Percentiles rank a stretch among this genome's conserved stretches.
These are phyloP conservation scores for Paracoccidioides lutzii DNA, from an alignment of 2,329 filamentous ascomycete species.

Conservation along the genomic window DNA sequence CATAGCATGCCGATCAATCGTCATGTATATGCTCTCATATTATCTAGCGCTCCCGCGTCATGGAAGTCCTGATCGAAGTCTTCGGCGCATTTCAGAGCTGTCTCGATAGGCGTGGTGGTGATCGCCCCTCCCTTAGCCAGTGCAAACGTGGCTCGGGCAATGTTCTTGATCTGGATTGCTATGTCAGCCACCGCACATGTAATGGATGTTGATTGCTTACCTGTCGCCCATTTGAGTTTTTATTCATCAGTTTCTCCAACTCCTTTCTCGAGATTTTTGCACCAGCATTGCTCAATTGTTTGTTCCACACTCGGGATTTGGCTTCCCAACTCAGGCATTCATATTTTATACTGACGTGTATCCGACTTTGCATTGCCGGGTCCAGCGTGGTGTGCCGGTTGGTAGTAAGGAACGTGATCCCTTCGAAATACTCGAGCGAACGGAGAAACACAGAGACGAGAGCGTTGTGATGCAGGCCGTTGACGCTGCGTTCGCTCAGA, in stretches of 20 bases:
- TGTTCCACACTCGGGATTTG: background rate
- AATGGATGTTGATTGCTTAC: slow-evolving; percentile 1
- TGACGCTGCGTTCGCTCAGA: slow-evolving; percentile 26
- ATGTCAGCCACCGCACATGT: background rate
- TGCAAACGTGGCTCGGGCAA: background rate
- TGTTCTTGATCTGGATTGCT: slow-evolving; percentile 3
- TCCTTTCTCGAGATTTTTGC: background rate
- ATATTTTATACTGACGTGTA: slow-evolving; percentile 39
- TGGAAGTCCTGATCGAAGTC: slow-evolving; percentile 2
- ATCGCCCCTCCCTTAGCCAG: background rate
- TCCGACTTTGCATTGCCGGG: slow-evolving; percentile 36
- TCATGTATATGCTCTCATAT: slow-evolving; percentile 3
- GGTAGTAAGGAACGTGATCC: slow-evolving; percentile 35
- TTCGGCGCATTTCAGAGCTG: background rate
- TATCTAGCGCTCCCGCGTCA: background rate
- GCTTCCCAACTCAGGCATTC: slow-evolving; percentile 20
- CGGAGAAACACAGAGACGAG: slow-evolving; percentile 28
- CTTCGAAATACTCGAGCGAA: slow-evolving; percentile 1
- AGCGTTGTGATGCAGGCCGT: slow-evolving; percentile 35
- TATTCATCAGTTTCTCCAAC: slow-evolving; percentile 1
- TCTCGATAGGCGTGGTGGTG: background rate
- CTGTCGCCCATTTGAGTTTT: slow-evolving; percentile 1
- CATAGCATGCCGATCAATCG: background rate
- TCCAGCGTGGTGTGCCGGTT: slow-evolving; percentile 37
- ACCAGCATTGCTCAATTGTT: background rate